phyloP scores from a whole-genome alignment of 371 early-diverging fungal genomes.

The Mortierella sp. region DNA sequence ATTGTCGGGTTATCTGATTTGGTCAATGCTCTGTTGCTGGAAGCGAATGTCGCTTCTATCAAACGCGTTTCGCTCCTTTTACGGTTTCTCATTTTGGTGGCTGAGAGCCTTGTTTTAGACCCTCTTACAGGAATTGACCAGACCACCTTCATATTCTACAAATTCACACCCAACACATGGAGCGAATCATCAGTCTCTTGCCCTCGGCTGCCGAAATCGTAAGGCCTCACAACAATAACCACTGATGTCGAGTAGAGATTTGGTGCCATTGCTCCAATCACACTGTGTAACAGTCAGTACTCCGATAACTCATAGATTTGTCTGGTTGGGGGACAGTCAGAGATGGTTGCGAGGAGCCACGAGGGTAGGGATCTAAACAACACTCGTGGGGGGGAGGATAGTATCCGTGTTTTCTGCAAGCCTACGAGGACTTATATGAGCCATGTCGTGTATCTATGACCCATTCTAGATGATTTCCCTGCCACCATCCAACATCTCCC shows the following conservation, averaged over 20 bases:
- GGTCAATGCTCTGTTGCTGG: no score
- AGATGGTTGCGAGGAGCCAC: conserved; percentile 63
- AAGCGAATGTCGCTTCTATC: no score
- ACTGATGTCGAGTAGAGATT: background rate
- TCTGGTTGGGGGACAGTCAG: conserved; percentile 58
- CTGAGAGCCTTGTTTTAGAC: no score
- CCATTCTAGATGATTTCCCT: conserved; percentile 60
- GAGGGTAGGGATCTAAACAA: conserved; percentile 48
- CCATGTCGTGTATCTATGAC: background rate
- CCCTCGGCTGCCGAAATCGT: conserved; percentile 71
- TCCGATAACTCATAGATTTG: conserved; percentile 50
- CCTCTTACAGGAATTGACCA: no score
- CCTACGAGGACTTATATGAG: no score
- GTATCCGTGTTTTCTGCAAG: no score
- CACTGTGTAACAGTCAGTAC: background rate
- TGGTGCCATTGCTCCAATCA: background rate
- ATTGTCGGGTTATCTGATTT: no score
- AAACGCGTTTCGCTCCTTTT: no score
- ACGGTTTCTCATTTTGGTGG: no score
- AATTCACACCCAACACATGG: conserved; percentile 1
- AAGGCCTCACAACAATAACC: background rate
- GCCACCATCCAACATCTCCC: conserved; percentile 59
- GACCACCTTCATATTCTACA: background rate
- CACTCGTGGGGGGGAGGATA: no score
- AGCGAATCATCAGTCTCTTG: conserved; percentile 61